phyloP scores from a whole-genome alignment of 2,329 filamentous ascomycete species.

The Botrytis aclada region DNA sequence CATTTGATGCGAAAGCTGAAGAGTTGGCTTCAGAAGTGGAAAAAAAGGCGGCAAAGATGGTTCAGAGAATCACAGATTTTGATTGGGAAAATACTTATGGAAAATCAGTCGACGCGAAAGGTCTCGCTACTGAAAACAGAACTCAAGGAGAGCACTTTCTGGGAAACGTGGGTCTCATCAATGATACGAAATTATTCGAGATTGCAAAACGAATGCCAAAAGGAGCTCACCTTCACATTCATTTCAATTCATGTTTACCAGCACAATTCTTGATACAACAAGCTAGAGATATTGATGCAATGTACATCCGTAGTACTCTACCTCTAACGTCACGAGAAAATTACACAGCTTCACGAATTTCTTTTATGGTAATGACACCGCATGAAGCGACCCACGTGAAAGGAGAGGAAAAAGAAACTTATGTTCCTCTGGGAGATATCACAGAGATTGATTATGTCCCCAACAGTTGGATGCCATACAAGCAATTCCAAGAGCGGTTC shows the following conservation, averaged over 20 bases:
- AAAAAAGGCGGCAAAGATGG: conserved; percentile 31
- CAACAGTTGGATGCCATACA: conserved; percentile 47
- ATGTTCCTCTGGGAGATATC: conserved; percentile 41
- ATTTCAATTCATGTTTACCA: conserved; percentile 72
- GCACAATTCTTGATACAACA: conserved; percentile 59
- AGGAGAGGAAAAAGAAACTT: conserved; percentile 26
- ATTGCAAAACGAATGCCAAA: conserved; percentile 63
- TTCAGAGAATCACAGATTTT: conserved; percentile 33
- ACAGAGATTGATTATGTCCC: conserved; percentile 50
- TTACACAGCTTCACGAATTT: conserved; percentile 30
- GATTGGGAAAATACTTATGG: conserved; percentile 35
- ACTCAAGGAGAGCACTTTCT: conserved; percentile 54
- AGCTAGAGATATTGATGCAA: conserved; percentile 52
- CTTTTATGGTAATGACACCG: conserved; percentile 36
- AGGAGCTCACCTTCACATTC: conserved; percentile 69
- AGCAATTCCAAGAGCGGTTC: conserved; percentile 43
- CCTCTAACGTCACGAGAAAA: conserved; percentile 43
- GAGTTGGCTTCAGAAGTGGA: conserved; percentile 31
- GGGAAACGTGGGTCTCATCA: conserved; percentile 52
- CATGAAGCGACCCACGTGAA: conserved; percentile 33
- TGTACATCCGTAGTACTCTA: conserved; percentile 65
- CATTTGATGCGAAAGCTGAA: conserved; percentile 35
- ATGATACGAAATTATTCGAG: conserved; percentile 54
- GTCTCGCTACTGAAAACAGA: conserved; percentile 26
- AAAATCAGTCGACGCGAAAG: conserved; percentile 24